Base-by-base conservation (phyloP, 345 rosid genomes). In the Linum lewisii region DNA sequence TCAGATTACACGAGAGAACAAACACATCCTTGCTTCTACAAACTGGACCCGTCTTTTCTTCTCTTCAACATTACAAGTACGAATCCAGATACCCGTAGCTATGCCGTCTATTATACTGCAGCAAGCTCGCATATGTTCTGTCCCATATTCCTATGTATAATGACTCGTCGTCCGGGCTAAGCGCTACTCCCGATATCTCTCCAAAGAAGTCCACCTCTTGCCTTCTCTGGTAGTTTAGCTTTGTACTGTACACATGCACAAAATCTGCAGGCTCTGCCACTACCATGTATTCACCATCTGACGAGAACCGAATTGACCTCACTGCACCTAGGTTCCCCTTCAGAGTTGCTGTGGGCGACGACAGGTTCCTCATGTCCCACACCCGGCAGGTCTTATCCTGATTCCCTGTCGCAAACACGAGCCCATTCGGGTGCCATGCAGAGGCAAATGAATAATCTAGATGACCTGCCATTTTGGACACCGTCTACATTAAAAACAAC, bases 151-250 rank as follows among this genome's bases (percentile, higher is more conserved):
- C 89, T 34, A 84, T 59, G 53, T 69, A 81, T 49, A 84, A 16
- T 9, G 86, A 71, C 67, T 81, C 89, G 2, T 73, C 74, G 21
- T 84, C 86, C 5, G 89, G 86, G 38, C 89, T 84, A 7, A 84
- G 64, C 37, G 89, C 69, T 58, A 84, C 76, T 7, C 89, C 86
- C 0, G 89, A 79, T 13, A 81, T 77, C 82, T 84, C 89, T 18
- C 89, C 86, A 16, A 84, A 84, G 71, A 81, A 84, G 67, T 84
- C 86, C 0, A 84, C 81, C 75, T 84, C 89, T 69, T 79, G 89
- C 59, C 69, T 59, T 66, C 57, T 69, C 56, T 56, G 49, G 59
- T 63, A 83, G 50, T 64, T 77, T 0, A 60, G 69, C 47, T 65
- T 66, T 3, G 82, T 73, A 32, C 74, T 65, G 54, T 79, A 84